A percentile compares a stretch with the other conserved stretches of the same genome.
These are phyloP conservation scores for Exophiala oligosperma DNA, from an alignment of 2,329 filamentous ascomycete species.

Conservation along the genomic window DNA sequence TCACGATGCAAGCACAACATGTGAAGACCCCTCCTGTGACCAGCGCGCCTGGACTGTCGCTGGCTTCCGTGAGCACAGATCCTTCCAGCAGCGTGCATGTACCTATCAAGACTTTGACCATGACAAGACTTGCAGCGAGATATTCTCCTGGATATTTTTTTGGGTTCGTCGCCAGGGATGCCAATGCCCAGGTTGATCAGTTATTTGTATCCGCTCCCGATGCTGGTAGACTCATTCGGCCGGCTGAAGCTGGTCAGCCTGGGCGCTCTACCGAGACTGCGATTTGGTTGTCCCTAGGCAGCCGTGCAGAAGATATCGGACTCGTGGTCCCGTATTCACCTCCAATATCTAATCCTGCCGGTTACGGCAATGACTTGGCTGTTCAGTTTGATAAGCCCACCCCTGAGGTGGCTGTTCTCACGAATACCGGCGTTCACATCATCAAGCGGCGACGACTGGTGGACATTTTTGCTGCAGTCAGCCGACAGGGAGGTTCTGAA, in stretches of 20 bases:
- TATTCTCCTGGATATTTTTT: slow-evolving; percentile 91
- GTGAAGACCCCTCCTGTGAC: slow-evolving; percentile 82
- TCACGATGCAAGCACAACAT: slow-evolving; percentile 96
- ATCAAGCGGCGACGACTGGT: slow-evolving; percentile 81
- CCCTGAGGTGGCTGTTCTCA: slow-evolving; percentile 85
- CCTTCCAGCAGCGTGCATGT: slow-evolving; percentile 49
- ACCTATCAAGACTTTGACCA: slow-evolving; percentile 46
- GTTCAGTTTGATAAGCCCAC: slow-evolving; percentile 88
- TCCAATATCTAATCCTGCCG: slow-evolving; percentile 65
- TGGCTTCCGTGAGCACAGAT: slow-evolving; percentile 27
- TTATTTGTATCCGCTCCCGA: slow-evolving; percentile 88
- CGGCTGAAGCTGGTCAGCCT: slow-evolving; percentile 52
- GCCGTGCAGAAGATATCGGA: slow-evolving; percentile 75
- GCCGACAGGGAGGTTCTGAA: slow-evolving; percentile 72
- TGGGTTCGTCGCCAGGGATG: slow-evolving; percentile 70
- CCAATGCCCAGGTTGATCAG: slow-evolving; percentile 59
- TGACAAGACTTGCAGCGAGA: slow-evolving; percentile 44
- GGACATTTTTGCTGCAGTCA: slow-evolving; percentile 83
- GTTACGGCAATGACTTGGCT: slow-evolving; percentile 92
- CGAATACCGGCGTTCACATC: slow-evolving; percentile 85
- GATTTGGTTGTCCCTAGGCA: slow-evolving; percentile 74
- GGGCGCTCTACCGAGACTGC: slow-evolving; percentile 74
- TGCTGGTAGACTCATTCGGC: slow-evolving; percentile 73
- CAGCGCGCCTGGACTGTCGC: slow-evolving; percentile 30
- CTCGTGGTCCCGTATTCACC: slow-evolving; percentile 72